Percentiles rank a stretch among this genome's conserved stretches.
Evolutionary conservation across 2,329 filamentous ascomycete species (phyloP).

Genomic region (Neonectria neomacrospora): DNA sequence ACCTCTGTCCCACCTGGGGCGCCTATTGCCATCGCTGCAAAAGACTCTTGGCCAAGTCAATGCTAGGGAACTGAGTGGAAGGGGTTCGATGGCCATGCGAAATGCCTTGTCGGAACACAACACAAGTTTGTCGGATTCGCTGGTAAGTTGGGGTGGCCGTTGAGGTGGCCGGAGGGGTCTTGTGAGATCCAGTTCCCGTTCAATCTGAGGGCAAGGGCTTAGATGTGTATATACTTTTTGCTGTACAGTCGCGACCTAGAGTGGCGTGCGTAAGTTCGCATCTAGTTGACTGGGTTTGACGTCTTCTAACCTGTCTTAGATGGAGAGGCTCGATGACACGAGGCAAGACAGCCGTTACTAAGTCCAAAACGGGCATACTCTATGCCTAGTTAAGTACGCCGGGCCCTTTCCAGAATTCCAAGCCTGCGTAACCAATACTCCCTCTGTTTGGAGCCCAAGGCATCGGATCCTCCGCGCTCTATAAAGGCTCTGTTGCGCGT

Average conservation of each 20-base stretch:
- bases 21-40: background rate
- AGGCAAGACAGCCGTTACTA: background rate
- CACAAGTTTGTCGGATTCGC: background rate
- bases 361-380: background rate
- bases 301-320: background rate
- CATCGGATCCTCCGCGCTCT: background rate
- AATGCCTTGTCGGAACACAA: background rate
- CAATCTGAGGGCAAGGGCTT: background rate
- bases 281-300: background rate
- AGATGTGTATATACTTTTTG: background rate
- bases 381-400: background rate
- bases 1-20: background rate
- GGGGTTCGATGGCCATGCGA: background rate
- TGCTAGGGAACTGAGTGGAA: background rate
- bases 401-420: background rate
- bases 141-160: background rate
- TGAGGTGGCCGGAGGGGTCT: background rate
- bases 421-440: background rate
- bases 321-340: background rate
- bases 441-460: background rate
- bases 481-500: background rate
- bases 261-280: background rate
- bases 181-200: background rate
- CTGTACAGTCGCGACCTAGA: background rate
- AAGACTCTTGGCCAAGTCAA: background rate